These are phyloP conservation scores for Dendrobium catenatum DNA, from an alignment of 106 monocot genomes.

Conservation along the genomic window DNA sequence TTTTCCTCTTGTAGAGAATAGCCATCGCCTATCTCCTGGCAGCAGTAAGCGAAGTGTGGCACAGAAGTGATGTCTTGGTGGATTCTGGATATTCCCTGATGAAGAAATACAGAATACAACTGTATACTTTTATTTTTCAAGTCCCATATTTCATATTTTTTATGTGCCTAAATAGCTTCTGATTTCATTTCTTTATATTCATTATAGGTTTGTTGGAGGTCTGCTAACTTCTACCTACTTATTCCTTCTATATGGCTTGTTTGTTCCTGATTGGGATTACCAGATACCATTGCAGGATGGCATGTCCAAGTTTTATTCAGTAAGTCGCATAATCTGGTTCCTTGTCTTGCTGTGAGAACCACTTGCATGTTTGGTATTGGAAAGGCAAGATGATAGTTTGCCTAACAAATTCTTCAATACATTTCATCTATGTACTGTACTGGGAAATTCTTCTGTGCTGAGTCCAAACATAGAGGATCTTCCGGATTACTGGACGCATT, in stretches of 20 bases:
- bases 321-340: conserved; percentile 8
- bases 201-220: conserved; percentile 25
- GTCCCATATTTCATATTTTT: no score
- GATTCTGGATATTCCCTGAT: conserved; percentile 37
- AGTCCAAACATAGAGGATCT: no score
- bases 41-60: conserved; percentile 42
- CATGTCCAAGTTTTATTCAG: conserved; percentile 16
- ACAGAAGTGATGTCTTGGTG: conserved; percentile 21
- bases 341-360: not conserved
- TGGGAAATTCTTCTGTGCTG: not conserved
- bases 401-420: no score
- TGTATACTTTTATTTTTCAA: conserved; percentile 15
- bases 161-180: not conserved
- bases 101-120: conserved; percentile 30
- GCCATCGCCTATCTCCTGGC: conserved; percentile 36
- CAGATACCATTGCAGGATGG: conserved; percentile 11
- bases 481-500: no score
- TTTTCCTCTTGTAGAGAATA: conserved; percentile 32
- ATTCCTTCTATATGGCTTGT: conserved; percentile 30
- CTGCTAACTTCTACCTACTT: conserved; percentile 25
- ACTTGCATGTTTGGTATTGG: not conserved
- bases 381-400: no score
- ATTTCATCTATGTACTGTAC: not conserved
- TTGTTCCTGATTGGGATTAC: conserved; percentile 52
- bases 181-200: not conserved